phyloP scores from a whole-genome alignment of 2,329 filamentous ascomycete genomes.

The Penicillium capsulatum region DNA sequence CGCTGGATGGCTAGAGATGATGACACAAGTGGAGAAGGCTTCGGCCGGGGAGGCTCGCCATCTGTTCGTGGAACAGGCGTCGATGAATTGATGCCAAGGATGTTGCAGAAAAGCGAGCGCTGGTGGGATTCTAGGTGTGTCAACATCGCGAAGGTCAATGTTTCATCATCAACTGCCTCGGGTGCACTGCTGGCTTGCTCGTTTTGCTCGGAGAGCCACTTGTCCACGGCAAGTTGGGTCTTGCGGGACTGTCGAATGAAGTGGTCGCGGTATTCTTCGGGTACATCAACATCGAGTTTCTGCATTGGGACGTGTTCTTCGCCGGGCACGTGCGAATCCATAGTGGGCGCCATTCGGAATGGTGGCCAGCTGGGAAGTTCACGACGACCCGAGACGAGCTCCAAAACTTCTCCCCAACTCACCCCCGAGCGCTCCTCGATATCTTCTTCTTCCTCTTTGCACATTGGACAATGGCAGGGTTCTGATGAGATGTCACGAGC shows the following conservation, averaged over 20 bases:
- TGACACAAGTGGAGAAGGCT: slow-evolving; percentile 70
- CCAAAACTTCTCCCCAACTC: slow-evolving; percentile 92
- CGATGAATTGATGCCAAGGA: slow-evolving; percentile 60
- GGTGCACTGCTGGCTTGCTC: slow-evolving; percentile 70
- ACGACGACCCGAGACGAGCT: slow-evolving; percentile 82
- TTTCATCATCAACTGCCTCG: slow-evolving; percentile 90
- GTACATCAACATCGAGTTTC: slow-evolving; percentile 89
- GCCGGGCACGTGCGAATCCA: slow-evolving; percentile 53
- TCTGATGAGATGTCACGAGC: slow-evolving; percentile 84
- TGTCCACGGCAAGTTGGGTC: slow-evolving; percentile 84
- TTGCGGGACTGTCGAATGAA: slow-evolving; percentile 90
- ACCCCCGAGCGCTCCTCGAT: slow-evolving; percentile 58
- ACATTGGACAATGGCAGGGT: slow-evolving; percentile 83
- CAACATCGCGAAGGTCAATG: slow-evolving; percentile 85
- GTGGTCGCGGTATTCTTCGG: slow-evolving; percentile 87
- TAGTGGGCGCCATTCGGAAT: slow-evolving; percentile 63
- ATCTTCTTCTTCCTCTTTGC: slow-evolving; percentile 59
- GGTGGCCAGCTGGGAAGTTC: slow-evolving; percentile 87
- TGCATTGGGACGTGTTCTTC: slow-evolving; percentile 57
- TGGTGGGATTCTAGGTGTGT: slow-evolving; percentile 76
- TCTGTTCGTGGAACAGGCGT: slow-evolving; percentile 55
- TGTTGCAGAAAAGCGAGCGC: slow-evolving; percentile 74
- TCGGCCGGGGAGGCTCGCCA: slow-evolving; percentile 62
- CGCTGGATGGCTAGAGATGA: slow-evolving; percentile 76
- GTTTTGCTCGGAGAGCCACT: slow-evolving; percentile 78